Evolutionary conservation across 768 basidiomycete species (phyloP).

Genomic region (Tylopilus plumbeoviolaceoides): DNA sequence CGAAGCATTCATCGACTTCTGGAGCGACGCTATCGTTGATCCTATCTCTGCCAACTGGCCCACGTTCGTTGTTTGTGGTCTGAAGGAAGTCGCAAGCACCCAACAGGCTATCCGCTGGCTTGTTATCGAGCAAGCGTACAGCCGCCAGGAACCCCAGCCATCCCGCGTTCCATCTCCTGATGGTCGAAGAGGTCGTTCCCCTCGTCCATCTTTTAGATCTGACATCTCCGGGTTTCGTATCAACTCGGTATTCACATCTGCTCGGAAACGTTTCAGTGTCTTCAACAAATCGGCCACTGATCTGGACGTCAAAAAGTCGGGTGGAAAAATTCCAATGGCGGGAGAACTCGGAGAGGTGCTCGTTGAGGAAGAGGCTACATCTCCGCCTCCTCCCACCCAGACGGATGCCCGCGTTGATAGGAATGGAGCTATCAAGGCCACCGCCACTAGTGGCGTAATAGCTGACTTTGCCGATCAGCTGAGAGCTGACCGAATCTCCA

Average conservation of each 20-base stretch:
- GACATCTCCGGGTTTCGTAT: slow-evolving; percentile 36
- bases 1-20: slow-evolving; percentile 81
- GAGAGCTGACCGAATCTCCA: slow-evolving; percentile 4
- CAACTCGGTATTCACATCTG: slow-evolving; percentile 42
- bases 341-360: slow-evolving; percentile 74
- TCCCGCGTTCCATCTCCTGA: slow-evolving; percentile 26
- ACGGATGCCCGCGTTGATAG: slow-evolving; percentile 29
- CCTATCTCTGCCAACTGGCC: slow-evolving; percentile 65
- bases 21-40: slow-evolving; percentile 71
- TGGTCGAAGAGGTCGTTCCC: slow-evolving; percentile 31
- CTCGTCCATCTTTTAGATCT: slow-evolving; percentile 44
- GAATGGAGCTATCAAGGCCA: slow-evolving; percentile 13
- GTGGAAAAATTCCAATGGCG: slow-evolving; percentile 39
- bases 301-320: slow-evolving; percentile 22
- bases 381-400: slow-evolving; percentile 23
- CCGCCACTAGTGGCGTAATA: slow-evolving; percentile 21
- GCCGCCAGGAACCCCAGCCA: slow-evolving; percentile 33
- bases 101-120: slow-evolving; percentile 52
- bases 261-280: slow-evolving; percentile 63
- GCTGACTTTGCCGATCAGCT: slow-evolving; percentile 15
- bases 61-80: slow-evolving; percentile 64
- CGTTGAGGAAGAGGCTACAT: slow-evolving; percentile 51
- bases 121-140: slow-evolving; percentile 62
- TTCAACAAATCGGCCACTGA: slow-evolving; percentile 36
- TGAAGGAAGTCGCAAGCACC: slow-evolving; percentile 37